Evolutionary conservation across 805 yeast genomes (phyloP), one percentile per base, ranked within the genome.

Genomic region (Hyphopichia homilentoma): DNA sequence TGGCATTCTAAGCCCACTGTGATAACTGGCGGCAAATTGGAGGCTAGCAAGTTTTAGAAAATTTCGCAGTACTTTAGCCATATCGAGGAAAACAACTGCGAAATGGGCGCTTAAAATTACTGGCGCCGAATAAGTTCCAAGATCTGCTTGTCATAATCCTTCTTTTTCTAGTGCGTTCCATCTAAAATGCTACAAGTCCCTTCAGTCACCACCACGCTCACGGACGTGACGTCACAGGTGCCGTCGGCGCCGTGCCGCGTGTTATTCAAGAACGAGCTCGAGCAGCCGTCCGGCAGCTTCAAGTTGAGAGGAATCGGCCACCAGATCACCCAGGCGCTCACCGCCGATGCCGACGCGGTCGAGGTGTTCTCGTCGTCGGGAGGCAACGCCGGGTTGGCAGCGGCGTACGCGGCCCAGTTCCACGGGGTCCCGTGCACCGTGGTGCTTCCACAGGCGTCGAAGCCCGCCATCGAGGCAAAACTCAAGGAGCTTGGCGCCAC

Each of bases 231-330:
- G n/a, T 14, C 53, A 25, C 18, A 44, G 33, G 29, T 55, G 52
- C n/a, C n/a, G n/a, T 38, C 43, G 37, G 35, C 61, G 36, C 49
- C 67, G 26, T 70, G 71, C 38, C 54, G 64, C 8, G 52, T 74
- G 1, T 56, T 65, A 21, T 53, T 75, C 34, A 76, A 76, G 40
- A 65, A 68, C 39, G 81, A 77, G 42, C 61, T 56, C 31, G 61
- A 68, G 19, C 81, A 76, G 43, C 81, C 81, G 5, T 65, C 77
- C 7, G 80, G 80, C 1, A 69, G 77, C 35, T 76, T 75, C 56
- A 76, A 76, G 49, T 57, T 75, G 15, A 57, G 81, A 43, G 81
- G 81, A 1, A 60, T 76, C 18, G 79, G 80, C 5, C 47, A 71
- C 37, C 54, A 72, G 26, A 63, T 75, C 21, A 45, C 51, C n/a